phyloP scores from a whole-genome alignment of 345 rosid genomes.

The Isatis tinctoria region DNA sequence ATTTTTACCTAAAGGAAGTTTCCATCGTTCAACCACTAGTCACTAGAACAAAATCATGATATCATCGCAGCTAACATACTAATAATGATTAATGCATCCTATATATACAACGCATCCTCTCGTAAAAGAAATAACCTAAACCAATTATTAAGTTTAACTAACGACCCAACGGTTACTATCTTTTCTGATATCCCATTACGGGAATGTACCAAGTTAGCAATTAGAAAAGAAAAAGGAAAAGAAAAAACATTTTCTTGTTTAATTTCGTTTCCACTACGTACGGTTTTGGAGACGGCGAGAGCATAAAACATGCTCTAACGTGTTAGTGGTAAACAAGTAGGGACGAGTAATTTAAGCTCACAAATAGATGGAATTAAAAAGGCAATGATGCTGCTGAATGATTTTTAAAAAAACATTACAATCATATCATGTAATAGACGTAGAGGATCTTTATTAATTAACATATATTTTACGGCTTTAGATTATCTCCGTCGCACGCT shows the following conservation, averaged over 20 bases:
- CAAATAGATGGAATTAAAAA: background rate
- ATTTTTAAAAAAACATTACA: background rate
- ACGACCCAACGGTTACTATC: too few species aligned
- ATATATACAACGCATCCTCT: background rate
- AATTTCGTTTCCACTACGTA: background rate
- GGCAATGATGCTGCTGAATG: background rate
- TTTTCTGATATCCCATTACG: too few species aligned
- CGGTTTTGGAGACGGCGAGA: constrained; percentile 10
- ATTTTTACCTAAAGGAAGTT: background rate
- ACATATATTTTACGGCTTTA: background rate
- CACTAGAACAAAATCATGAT: background rate
- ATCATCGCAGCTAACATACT: too few species aligned
- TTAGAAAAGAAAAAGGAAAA: background rate
- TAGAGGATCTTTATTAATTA: background rate
- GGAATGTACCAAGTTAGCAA: constrained; percentile 13
- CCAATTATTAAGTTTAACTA: too few species aligned
- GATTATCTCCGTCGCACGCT: constrained; percentile 19
- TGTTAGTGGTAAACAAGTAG: constrained; percentile 33
- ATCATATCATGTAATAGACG: background rate
- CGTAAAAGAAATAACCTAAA: background rate
- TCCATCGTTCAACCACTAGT: background rate
- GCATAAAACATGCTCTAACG: background rate
- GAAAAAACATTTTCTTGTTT: background rate
- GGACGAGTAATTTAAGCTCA: constrained; percentile 23
- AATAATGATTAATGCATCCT: background rate